Evolutionary conservation across 495 filamentous ascomycete species (phyloP), one percentile per base, ranked within the genome.

Genomic region (Hypoxylon subgilvum): DNA sequence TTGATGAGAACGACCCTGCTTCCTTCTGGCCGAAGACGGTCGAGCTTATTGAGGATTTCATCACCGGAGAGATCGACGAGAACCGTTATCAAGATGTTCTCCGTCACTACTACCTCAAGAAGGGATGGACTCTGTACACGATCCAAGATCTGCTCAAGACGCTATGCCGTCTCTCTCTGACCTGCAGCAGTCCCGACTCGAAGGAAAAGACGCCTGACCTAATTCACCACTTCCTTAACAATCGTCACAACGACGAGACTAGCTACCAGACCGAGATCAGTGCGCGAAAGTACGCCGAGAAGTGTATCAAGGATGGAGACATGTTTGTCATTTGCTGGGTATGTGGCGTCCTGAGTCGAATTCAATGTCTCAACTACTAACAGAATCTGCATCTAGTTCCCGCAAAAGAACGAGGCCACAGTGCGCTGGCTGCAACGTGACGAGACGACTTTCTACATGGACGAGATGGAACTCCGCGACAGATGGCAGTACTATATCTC

Each of bases 401-500:
- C 87, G 4, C 62, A 70, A 17, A 80, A 79, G 42, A 76, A 78
- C 52, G 82, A 85, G 57, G 82, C 86, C 6, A 81, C 79, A 6
- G 70, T 92, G 1, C 86, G 86, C 41, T 85, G 92, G 63, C 77
- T 95, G 52, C 88, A 88, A 38, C 86, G 82, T 45, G 90, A 92
- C 56, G 91, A 96, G 59, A 83, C 86, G 3, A 95, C 91, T 0
- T 88, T 93, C 64, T 84, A 91, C 60, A 79, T 79, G 67, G 77
- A 82, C 52, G 82, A 85, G 57, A 79, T 85, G 73, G 75, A 80
- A 61, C 77, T 75, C 14, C 76, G 75, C 51, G 78, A 84, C 31
- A 75, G 76, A 47, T 97, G 93, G 93, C 88, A 89, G 42, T 92
- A 93, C 78, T 99, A 99, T 68, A 88, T 96, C 34, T 90, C 91